Evolutionary conservation across 208 protist genomes (phyloP).

Genomic region (Entamoeba moshkovskii): DNA sequence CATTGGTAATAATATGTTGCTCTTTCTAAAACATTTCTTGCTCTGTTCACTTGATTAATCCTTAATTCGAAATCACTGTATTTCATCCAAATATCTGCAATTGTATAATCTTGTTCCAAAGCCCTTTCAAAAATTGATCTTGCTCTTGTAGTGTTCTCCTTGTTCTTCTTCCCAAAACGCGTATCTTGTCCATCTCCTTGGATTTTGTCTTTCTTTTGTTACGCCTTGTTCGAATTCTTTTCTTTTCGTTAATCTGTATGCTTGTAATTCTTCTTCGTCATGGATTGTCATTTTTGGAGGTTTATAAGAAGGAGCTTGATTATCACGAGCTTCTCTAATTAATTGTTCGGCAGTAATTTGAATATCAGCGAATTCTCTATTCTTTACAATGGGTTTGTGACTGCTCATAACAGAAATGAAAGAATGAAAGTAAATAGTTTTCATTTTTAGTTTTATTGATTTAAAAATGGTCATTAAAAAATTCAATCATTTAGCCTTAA

Average conservation of each 20-base stretch:
- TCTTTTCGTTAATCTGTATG: background rate
- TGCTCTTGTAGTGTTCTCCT: background rate
- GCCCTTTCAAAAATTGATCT: background rate
- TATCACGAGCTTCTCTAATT: background rate
- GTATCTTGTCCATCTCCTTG: background rate
- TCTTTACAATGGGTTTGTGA: background rate
- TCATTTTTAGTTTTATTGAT: no score
- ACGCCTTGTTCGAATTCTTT: background rate
- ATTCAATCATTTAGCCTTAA: background rate
- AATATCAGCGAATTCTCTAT: background rate
- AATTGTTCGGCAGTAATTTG: background rate
- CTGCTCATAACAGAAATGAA: no score
- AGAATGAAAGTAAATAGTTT: no score
- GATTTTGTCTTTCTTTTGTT: background rate
- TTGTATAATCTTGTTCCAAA: background rate
- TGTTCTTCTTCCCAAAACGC: background rate
- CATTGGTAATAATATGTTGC: background rate
- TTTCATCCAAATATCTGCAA: background rate
- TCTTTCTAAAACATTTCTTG: background rate
- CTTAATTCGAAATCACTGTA: background rate
- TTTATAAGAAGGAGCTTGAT: background rate
- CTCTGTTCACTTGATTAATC: background rate
- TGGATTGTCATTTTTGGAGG: background rate
- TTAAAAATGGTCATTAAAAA: no score
- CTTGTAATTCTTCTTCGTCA: background rate